Conservation (phyloP, 495 filamentous ascomycete species). For the Annulohypoxylon stygium region DNA sequence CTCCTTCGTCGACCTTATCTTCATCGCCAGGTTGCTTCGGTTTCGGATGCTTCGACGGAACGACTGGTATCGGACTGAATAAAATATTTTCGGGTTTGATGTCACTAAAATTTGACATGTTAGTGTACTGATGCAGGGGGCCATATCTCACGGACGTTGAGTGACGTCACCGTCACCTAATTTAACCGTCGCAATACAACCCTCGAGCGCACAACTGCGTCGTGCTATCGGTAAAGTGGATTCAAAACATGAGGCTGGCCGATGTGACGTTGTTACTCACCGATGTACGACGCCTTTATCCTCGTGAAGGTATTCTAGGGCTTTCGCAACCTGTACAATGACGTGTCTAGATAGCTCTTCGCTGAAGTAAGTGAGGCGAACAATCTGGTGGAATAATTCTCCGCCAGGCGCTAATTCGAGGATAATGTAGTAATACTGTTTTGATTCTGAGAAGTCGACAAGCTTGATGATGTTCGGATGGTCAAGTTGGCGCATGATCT, state of each 20-base stretch:
- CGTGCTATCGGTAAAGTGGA: constrained; percentile 7
- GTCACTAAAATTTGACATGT: constrained; percentile 72
- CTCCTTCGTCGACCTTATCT: constrained; percentile 97
- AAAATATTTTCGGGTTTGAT: constrained; percentile 99
- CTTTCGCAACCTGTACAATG: constrained; percentile 92
- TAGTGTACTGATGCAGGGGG: constrained; percentile 35
- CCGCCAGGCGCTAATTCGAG: constrained; percentile 95
- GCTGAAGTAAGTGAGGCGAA: constrained; percentile 97
- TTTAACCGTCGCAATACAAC: constrained; percentile 37
- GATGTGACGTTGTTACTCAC: constrained; percentile 65
- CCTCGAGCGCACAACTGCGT: constrained; percentile 6
- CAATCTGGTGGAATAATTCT: constrained; percentile 98
- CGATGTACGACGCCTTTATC: constrained; percentile 95
- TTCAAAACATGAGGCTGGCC: constrained; percentile 14
- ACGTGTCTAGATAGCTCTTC: constrained; percentile 95
- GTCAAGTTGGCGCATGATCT: constrained; percentile 97
- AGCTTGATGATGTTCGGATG: constrained; percentile 96
- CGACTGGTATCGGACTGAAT: constrained; percentile 86
- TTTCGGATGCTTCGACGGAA: constrained; percentile 84
- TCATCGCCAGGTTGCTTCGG: constrained; percentile 87
- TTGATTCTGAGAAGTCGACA: constrained; percentile 92
- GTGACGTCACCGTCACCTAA: constrained; percentile 41
- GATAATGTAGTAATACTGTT: constrained; percentile 96
- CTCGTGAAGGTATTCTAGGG: constrained; percentile 94
- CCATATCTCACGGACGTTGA: background rate